phyloP scores from a whole-genome alignment of 352 stramenopile genomes.

The Pelagophyceae sp. region DNA sequence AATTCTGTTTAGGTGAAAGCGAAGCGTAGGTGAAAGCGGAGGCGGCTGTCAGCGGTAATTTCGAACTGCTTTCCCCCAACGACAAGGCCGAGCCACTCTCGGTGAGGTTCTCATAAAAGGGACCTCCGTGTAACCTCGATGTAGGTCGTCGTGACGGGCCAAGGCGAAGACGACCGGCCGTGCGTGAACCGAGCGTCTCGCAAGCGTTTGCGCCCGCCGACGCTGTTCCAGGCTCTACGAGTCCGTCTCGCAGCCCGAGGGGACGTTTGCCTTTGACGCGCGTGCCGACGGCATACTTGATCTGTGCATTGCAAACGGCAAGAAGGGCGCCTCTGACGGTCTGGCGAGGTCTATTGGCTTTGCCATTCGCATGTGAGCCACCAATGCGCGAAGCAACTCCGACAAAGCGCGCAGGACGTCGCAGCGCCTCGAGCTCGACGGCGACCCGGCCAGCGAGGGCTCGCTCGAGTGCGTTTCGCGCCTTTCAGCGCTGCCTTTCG shows the following conservation, averaged over 20 bases:
- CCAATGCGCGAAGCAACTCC: too few species aligned
- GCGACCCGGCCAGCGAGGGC: background rate
- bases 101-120: too few species aligned
- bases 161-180: background rate
- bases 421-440: background rate
- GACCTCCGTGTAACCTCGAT: too few species aligned
- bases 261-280: constrained; percentile 14
- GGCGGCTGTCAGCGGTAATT: constrained; percentile 5
- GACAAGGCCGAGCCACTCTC: background rate
- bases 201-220: too few species aligned
- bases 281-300: background rate
- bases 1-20: too few species aligned
- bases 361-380: constrained; percentile 15
- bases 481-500: too few species aligned
- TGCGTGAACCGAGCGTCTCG: too few species aligned
- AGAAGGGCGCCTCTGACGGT: background rate
- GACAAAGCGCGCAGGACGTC: too few species aligned
- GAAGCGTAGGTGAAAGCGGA: background rate
- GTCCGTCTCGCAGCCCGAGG: background rate
- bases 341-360: constrained; percentile 3
- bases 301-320: constrained; percentile 10
- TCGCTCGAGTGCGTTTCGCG: too few species aligned
- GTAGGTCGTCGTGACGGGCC: background rate
- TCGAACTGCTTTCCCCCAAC: constrained; percentile 1
- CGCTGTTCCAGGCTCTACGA: too few species aligned